A percentile compares a stretch with the other conserved stretches of the same genome.
phyloP scores from a whole-genome alignment of 129 eudicot genomes.

The Scalesia atractyloides region DNA sequence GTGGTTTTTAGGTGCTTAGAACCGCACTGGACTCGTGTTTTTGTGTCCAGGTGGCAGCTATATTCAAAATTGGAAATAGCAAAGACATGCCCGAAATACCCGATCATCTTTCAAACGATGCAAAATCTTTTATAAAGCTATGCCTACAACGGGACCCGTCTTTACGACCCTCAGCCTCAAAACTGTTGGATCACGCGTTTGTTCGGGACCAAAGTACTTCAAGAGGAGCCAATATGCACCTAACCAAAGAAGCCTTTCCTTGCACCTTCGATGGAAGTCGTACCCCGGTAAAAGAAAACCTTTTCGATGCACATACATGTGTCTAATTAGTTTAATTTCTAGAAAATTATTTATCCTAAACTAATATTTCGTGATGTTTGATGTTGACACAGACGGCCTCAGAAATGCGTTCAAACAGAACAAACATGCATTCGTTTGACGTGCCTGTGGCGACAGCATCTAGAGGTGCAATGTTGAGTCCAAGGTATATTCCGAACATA shows the following conservation, averaged over 20 bases:
- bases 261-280: slow-evolving; percentile 83
- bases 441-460: slow-evolving; percentile 46
- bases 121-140: slow-evolving; percentile 69
- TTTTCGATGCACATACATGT: not conserved
- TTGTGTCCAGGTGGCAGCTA: slow-evolving; percentile 82
- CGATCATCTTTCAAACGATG: slow-evolving; percentile 71
- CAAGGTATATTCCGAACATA: slow-evolving; percentile 51
- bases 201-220: slow-evolving; percentile 74
- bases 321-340: not conserved
- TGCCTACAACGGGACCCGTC: slow-evolving; percentile 90
- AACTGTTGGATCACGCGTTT: slow-evolving; percentile 72
- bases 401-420: slow-evolving; percentile 66
- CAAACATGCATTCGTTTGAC: slow-evolving; percentile 45
- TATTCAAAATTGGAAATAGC: slow-evolving; percentile 97
- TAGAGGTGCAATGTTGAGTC: slow-evolving; percentile 61
- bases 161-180: slow-evolving; percentile 73
- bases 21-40: slow-evolving; percentile 9
- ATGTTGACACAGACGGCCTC: slow-evolving; percentile 52
- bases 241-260: slow-evolving; percentile 74
- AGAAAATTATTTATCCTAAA: not conserved
- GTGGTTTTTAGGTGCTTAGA: not conserved
- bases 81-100: slow-evolving; percentile 95
- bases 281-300: slow-evolving; percentile 65
- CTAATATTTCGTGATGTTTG: not conserved
- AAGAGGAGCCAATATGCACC: slow-evolving; percentile 53